These are phyloP conservation scores for Pistacia vera DNA, from an alignment of 345 rosid species.

Conservation along the genomic window DNA sequence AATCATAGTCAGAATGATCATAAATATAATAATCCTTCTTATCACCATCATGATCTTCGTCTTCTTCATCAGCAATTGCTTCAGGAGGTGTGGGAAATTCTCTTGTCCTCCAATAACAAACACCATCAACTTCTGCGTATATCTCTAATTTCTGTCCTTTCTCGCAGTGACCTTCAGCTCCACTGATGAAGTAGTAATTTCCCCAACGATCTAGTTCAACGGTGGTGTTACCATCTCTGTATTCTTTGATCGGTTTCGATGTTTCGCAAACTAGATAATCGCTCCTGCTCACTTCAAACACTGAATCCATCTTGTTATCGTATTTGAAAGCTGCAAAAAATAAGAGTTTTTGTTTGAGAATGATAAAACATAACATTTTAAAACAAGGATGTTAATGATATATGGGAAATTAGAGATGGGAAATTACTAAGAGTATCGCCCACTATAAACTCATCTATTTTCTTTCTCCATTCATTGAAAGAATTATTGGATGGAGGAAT, in stretches of 20 bases:
- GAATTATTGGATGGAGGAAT: slow-evolving; percentile 43
- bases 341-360: no score
- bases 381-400: no score
- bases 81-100: no score
- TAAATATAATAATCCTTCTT: no score
- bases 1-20: no score
- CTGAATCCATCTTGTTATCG: slow-evolving; percentile 50
- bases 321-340: slow-evolving; percentile 44
- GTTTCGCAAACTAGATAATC: slow-evolving; percentile 48
- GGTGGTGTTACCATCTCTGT: slow-evolving; percentile 50
- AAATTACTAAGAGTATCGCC: slow-evolving; percentile 48
- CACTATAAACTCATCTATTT: slow-evolving; percentile 34
- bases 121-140: no score
- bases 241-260: slow-evolving; percentile 37
- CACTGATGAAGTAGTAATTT: slow-evolving; percentile 61
- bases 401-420: slow-evolving; percentile 10
- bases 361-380: no score
- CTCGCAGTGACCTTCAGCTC: slow-evolving; percentile 46
- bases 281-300: slow-evolving; percentile 49
- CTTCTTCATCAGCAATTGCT: no score
- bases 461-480: slow-evolving; percentile 49
- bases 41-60: no score
- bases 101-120: no score
- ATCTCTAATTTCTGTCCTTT: slow-evolving; percentile 44
- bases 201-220: slow-evolving; percentile 45